Evolutionary conservation across 495 filamentous ascomycete species (phyloP).

Genomic region (Tuber calosporum): DNA sequence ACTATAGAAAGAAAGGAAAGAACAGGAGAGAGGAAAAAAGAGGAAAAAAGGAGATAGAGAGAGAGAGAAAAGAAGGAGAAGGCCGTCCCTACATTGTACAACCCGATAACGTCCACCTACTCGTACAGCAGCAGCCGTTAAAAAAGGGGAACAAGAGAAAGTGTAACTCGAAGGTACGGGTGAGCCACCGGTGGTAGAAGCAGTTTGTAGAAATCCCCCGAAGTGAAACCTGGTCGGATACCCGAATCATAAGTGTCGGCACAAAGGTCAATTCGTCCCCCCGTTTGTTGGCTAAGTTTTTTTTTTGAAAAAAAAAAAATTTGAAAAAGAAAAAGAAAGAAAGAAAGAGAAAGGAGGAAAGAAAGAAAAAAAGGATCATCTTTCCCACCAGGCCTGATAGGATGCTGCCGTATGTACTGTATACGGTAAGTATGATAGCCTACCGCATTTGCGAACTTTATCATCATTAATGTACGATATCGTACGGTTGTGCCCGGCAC

Average conservation of each 20-base stretch:
- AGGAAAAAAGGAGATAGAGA: neutral
- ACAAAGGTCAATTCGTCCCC: neutral
- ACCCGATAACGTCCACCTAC: neutral
- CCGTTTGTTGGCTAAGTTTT: no score
- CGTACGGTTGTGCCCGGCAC: slow-evolving; percentile 8
- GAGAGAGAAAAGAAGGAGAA: neutral
- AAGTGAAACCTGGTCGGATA: neutral
- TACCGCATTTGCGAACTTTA: slow-evolving; percentile 12
- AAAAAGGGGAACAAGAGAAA: neutral
- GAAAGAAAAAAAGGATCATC: neutral
- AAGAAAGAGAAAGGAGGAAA: slow-evolving; percentile 11
- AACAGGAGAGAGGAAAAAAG: neutral
- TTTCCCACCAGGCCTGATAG: neutral
- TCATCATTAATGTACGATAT: slow-evolving; percentile 28
- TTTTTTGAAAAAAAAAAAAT: no score
- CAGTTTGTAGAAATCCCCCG: slow-evolving; percentile 1
- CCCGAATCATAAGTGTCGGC: neutral
- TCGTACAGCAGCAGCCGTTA: neutral
- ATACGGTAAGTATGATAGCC: neutral
- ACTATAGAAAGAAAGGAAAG: neutral
- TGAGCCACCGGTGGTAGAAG: neutral
- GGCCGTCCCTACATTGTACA: neutral
- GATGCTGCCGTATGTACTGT: neutral
- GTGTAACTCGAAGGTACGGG: neutral
- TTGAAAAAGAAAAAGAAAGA: no score